phyloP scores from a whole-genome alignment of 345 rosid genomes.

The Bretschneidera sinensis region DNA sequence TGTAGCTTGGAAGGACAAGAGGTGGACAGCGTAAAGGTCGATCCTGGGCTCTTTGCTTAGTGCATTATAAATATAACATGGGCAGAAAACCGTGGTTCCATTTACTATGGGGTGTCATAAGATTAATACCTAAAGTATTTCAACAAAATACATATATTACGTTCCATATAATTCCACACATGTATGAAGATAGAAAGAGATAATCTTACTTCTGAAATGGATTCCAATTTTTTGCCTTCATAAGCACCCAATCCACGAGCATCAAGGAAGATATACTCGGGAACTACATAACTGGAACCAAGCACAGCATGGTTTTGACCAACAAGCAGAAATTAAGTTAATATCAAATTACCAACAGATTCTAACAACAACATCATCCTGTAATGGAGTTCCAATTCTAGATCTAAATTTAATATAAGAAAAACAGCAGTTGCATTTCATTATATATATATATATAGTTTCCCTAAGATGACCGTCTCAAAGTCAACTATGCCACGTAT shows the following conservation, averaged over 20 bases:
- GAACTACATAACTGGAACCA: constrained; percentile 72
- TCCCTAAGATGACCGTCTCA: background rate
- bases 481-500: background rate
- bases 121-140: too few species aligned
- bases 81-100: background rate
- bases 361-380: background rate
- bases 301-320: constrained; percentile 1
- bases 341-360: background rate
- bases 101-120: background rate
- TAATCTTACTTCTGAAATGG: constrained; percentile 61
- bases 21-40: background rate
- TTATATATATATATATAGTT: too few species aligned
- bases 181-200: background rate
- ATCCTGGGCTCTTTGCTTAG: background rate
- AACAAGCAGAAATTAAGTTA: background rate
- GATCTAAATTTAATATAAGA: background rate
- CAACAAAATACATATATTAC: background rate
- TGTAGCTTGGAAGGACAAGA: background rate
- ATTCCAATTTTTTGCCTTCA: constrained; percentile 76
- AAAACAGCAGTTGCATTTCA: background rate
- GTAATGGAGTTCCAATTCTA: background rate
- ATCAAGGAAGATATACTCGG: constrained; percentile 90
- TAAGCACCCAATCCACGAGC: constrained; percentile 96
- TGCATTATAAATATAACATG: background rate
- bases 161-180: background rate